phyloP scores from a whole-genome alignment of 78 protist genomes.

The Dictyostelium purpureum region DNA sequence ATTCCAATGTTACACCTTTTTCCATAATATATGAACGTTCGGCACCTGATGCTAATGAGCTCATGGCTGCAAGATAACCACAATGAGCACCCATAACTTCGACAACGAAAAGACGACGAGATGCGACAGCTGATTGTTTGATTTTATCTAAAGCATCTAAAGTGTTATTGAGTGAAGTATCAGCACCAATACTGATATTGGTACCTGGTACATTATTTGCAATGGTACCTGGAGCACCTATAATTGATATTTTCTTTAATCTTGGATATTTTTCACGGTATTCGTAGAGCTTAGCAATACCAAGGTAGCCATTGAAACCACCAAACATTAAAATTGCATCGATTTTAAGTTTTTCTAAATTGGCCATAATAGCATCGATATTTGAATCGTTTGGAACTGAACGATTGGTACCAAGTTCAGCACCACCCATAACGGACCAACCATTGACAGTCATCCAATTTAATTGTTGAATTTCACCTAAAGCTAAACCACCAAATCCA shows the following conservation, averaged over 20 bases:
- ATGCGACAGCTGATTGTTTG: constrained; percentile 83
- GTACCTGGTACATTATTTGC: constrained; percentile 91
- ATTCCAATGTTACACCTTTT: constrained; percentile 25
- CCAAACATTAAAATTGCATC: constrained; percentile 81
- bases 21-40: constrained; percentile 73
- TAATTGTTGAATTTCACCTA: constrained; percentile 48
- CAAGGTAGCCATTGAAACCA: constrained; percentile 86
- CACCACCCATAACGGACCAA: constrained; percentile 85
- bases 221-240: constrained; percentile 87
- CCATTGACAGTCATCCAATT: constrained; percentile 79
- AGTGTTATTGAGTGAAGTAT: constrained; percentile 88
- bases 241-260: constrained; percentile 42
- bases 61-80: constrained; percentile 78
- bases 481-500: constrained; percentile 76
- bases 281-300: constrained; percentile 41
- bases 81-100: constrained; percentile 87
- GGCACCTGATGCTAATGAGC: constrained; percentile 78
- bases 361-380: constrained; percentile 2
- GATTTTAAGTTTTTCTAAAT: constrained; percentile 19
- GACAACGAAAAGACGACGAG: constrained; percentile 84
- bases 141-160: constrained; percentile 78
- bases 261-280: not conserved
- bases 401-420: constrained; percentile 84
- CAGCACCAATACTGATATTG: constrained; percentile 75
- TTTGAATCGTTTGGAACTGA: constrained; percentile 65